Base-by-base conservation (phyloP, 352 stramenopile genomes). In the Globisporangium viniferum region DNA sequence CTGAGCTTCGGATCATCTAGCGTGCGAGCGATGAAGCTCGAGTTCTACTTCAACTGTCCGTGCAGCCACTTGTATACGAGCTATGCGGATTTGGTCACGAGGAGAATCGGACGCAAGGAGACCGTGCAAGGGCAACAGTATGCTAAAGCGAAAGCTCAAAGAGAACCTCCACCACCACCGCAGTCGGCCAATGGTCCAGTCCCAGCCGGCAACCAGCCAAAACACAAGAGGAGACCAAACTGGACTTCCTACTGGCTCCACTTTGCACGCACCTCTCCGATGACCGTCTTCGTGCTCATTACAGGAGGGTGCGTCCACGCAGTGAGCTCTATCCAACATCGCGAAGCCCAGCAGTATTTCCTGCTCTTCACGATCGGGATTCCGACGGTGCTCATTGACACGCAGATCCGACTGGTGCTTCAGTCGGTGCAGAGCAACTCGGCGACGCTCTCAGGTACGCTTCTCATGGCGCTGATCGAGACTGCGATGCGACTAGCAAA, bases 341-440 rank as follows among this genome's bases (percentile, higher is more conserved):
- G 20, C 8, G 15, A 41, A 15, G 3, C 48, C 18, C 48, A 48
- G 15, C 12, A 29, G 3, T 0, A 62, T 27, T 29, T 69, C 18
- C 1, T 73, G 2, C n/a, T 66, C 20, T 79, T 68, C 10, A 54
- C 22, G 49, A 8, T 18, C 5, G 62, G 61, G 8, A 48, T 75
- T 9, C 62, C 70, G 1, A 75, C 70, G 2, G 62, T 70, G 18
- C 67, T 75, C 27, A 70, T 75, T 24, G 66, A 68, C 57, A 73
- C 66, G 0, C 70, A 73, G 56, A 51, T 70, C 15, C 70, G 70
- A 4, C 58, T 75, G 15, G 22, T 63, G 1, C 4, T 72, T 1
- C 65, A 66, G 35, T 44, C 31, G 1, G 22, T 62, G 0, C 49
- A 31, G 4, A 59, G 41, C 41, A 48, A 48, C 5, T 20, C 41